Base-by-base conservation (phyloP, 2,329 filamentous ascomycete genomes). In the Incumbomyces lentus region DNA sequence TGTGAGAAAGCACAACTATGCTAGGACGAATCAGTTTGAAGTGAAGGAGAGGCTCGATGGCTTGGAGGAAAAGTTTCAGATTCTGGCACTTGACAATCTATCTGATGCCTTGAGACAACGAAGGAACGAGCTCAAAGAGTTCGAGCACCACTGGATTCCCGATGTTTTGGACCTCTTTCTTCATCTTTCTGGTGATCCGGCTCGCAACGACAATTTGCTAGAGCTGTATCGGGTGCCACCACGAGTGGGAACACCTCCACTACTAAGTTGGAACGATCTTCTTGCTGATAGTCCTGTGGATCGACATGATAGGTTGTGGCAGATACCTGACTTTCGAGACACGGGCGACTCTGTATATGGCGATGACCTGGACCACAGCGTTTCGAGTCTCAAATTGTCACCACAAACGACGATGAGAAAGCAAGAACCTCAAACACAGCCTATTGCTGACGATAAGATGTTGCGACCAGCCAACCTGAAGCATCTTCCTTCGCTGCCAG, bases 1-100 rank as follows among this genome's bases (percentile, higher is more conserved):
- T 36, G 50, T 69, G 18, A 66, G 61, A 42, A 54, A 64, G 32
- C 60, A 62, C 54, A 75, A 64, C 39, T 78, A 76, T 60, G 68
- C 76, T 30, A 76, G 82, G 32, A 86, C 82, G 1, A 86, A 90
- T 58, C 83, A 86, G 54, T 89, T 89, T 59, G 79, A 84, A 37
- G 76, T 89, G 16, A 68, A 75, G 33, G 73, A 74, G 32, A 74
- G 73, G 31, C 70, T 90, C 1, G 70, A 78, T 40, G 85, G 85
- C 1, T 70, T 95, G 2, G 82, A 89, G 55, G 92, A 96, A 67
- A 88, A 90, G 56, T 92, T 95, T 57, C 76, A 80, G 29, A 74
- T 96, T 45, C 74, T 86, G 40, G 82, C 84, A 59, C 79, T 85
- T 51, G 89, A 95, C 57, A 79, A 78, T 33, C 68, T 95, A 19